Percentiles rank a stretch among this genome's conserved stretches.
phyloP scores from a whole-genome alignment of 345 rosid species.

The Arabidopsis arenosa region DNA sequence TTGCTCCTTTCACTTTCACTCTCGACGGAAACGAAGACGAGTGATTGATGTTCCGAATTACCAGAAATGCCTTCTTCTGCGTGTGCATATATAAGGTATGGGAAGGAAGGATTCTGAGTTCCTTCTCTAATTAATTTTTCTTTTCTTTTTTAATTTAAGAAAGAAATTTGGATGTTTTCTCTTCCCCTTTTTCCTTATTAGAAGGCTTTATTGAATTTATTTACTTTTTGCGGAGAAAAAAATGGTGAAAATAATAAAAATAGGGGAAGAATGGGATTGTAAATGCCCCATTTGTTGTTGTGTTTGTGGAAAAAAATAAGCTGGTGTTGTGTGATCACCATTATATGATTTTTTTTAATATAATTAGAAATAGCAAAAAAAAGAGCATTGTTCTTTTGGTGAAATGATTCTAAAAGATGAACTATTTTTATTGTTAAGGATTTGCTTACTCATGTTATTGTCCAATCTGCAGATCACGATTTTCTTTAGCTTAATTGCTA shows the following conservation, averaged over 20 bases:
- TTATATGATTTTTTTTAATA: too few relatives aligned
- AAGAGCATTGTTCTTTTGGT: not conserved
- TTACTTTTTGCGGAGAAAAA: constrained; percentile 3
- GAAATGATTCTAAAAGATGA: not conserved
- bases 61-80: constrained; percentile 22
- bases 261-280: constrained; percentile 7
- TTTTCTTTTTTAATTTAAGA: not conserved
- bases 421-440: too few relatives aligned
- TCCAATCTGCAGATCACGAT: too few relatives aligned
- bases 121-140: constrained; percentile 21
- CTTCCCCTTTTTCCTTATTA: constrained; percentile 22
- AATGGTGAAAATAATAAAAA: constrained; percentile 2
- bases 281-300: constrained; percentile 25
- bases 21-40: constrained; percentile 62
- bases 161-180: constrained; percentile 6
- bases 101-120: constrained; percentile 42
- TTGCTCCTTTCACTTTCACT: constrained; percentile 76
- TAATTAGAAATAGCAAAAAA: too few relatives aligned
- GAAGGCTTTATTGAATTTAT: constrained; percentile 12
- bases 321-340: not conserved
- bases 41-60: constrained; percentile 41
- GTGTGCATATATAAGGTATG: constrained; percentile 36
- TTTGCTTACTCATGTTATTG: too few relatives aligned
- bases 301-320: constrained; percentile 21
- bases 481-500: too few relatives aligned